Evolutionary conservation across 805 yeast genomes (phyloP), one percentile per base, ranked within the genome.

Genomic region (Candida ipomoeae): DNA sequence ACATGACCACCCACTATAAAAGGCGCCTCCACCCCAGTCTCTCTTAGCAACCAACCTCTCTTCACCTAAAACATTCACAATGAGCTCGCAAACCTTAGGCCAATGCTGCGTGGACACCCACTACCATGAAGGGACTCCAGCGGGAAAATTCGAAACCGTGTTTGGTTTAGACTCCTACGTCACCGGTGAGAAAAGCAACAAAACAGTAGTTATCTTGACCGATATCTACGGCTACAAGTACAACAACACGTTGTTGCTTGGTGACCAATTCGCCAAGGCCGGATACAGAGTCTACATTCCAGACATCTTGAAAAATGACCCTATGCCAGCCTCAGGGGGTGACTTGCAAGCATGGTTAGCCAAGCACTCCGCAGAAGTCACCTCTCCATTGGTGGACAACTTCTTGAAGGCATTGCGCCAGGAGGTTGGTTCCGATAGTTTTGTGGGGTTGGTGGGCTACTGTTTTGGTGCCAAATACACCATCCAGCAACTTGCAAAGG

Each of bases 401-500:
- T 85, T 78, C 58, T 61, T 85, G 52, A 58, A 63, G 2, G 62
- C 61, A 7, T 66, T 85, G 50, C 78, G 70, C 52, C 59, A 63
- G 26, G 78, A 77, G 14, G 50, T 62, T 40, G 51, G 68, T 68
- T n/a, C 79, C 81, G 15, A 64, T 71, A 47, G 53, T 3, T 80
- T 74, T 56, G 52, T 85, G 20, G 82, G 78, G 40, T 80, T 81
- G 18, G 69, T 85, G 51, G 96, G 97, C 21, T 83, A 89, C 55
- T 89, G 97, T 70, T 89, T 74, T 56, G 97, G 97, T 64, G 96
- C 89, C 38, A 86, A 83, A 66, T 83, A 73, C 58, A 82, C 79
- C 33, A 59, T 86, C 50, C 81, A 77, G 52, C 78, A 83, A 50
- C 65, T 80, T 31, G 64, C 74, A 6, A 61, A 60, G 26, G 74